A percentile compares a stretch with the other conserved stretches of the same genome.
These are phyloP conservation scores for Herpotrichia juniperi DNA, from an alignment of 2,329 filamentous ascomycete species.

Conservation along the genomic window DNA sequence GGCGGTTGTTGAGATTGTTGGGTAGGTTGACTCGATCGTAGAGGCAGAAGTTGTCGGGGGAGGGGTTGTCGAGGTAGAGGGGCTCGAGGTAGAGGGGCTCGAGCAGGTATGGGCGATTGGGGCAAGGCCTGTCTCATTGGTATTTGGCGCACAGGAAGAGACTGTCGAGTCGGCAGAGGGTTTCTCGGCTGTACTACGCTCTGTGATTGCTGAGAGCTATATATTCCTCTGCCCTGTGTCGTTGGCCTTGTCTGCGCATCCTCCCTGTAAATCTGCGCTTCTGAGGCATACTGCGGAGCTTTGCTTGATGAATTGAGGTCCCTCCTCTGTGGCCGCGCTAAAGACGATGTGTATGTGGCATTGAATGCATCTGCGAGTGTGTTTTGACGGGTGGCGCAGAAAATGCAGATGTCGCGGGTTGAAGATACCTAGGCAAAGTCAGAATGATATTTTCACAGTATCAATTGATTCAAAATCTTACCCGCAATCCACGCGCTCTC, in stretches of 20 bases:
- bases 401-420: slow-evolving; percentile 45
- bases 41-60: neutral
- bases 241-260: slow-evolving; percentile 22
- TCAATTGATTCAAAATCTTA: slow-evolving; percentile 10
- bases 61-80: too few species aligned
- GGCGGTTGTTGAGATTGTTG: neutral
- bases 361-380: slow-evolving; percentile 20
- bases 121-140: too few species aligned
- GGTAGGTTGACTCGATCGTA: neutral
- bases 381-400: slow-evolving; percentile 45
- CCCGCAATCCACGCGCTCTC: slow-evolving; percentile 36
- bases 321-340: slow-evolving; percentile 32
- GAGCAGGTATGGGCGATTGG: too few species aligned
- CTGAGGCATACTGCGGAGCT: slow-evolving; percentile 35
- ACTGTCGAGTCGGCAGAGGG: neutral
- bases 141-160: neutral
- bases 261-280: slow-evolving; percentile 32
- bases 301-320: slow-evolving; percentile 40
- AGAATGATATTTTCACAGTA: neutral
- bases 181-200: neutral
- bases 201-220: neutral
- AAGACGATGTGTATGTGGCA: slow-evolving; percentile 13
- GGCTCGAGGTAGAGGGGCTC: neutral
- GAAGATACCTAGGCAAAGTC: slow-evolving; percentile 33
- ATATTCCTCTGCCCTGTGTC: slow-evolving; percentile 19